phyloP scores from a whole-genome alignment of 108 stramenopile species.

The Stephanodiscus minutulus region DNA sequence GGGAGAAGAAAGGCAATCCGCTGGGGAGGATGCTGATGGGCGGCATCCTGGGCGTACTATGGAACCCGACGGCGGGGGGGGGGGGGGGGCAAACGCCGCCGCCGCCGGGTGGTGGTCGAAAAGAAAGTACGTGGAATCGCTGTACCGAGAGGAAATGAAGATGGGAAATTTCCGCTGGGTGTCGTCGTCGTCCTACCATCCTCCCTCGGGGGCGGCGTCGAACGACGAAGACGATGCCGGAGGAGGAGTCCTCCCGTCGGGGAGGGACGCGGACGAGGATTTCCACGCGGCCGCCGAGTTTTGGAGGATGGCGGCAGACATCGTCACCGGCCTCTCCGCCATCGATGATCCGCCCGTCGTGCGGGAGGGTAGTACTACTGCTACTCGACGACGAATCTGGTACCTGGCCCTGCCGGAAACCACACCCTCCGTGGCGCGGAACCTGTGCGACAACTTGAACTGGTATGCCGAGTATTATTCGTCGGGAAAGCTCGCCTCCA shows the following conservation, averaged over 20 bases:
- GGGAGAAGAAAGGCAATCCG: not conserved
- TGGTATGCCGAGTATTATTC: conserved; percentile 45
- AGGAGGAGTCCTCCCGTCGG: no score
- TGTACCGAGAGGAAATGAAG: conserved; percentile 5
- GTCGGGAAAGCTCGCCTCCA: not conserved
- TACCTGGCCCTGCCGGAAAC: conserved; percentile 45
- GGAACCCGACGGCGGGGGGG: not conserved
- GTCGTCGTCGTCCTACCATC: not conserved
- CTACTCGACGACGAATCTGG: conserved; percentile 5
- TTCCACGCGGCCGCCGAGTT: conserved; percentile 41
- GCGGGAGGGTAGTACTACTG: not conserved
- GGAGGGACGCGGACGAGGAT: conserved; percentile 25
- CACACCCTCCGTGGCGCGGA: conserved; percentile 29
- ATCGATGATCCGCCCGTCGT: not conserved
- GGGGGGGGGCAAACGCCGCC: no score
- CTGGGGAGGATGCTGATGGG: conserved; percentile 20
- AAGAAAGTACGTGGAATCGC: conserved; percentile 16
- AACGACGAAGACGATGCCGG: not conserved
- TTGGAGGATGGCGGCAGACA: conserved; percentile 50
- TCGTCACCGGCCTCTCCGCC: not conserved
- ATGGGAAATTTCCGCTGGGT: conserved; percentile 12
- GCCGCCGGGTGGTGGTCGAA: not conserved
- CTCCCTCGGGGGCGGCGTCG: not conserved
- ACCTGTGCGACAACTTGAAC: conserved; percentile 46
- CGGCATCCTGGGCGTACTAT: not conserved